phyloP scores from a whole-genome alignment of 805 yeast genomes.

The Saturnispora diversa region DNA sequence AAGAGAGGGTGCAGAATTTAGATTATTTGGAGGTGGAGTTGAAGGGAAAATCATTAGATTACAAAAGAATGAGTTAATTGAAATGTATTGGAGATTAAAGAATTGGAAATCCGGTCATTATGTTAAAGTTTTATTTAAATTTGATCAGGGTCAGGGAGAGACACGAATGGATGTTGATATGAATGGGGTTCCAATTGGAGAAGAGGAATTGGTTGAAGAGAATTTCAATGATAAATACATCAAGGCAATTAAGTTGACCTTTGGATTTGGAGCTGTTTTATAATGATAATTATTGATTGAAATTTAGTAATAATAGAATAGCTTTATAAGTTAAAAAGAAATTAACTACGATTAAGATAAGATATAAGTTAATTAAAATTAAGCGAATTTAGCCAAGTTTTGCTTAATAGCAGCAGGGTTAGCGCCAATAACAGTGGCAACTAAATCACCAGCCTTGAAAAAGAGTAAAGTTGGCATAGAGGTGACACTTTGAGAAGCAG shows the following conservation, averaged over 20 bases:
- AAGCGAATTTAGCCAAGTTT: conserved; percentile 33
- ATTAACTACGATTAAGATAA: too few species aligned
- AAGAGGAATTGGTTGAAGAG: conserved; percentile 76
- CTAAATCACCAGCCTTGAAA: conserved; percentile 75
- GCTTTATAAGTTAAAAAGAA: not conserved
- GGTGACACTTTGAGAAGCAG: conserved; percentile 52
- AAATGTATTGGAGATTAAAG: conserved; percentile 76
- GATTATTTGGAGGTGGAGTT: conserved; percentile 82
- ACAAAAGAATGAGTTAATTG: conserved; percentile 50
- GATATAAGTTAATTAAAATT: too few species aligned
- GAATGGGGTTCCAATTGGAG: conserved; percentile 90
- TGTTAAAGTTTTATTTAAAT: conserved; percentile 57
- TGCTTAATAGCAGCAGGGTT: conserved; percentile 78
- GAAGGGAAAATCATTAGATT: conserved; percentile 59
- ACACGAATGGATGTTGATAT: conserved; percentile 69
- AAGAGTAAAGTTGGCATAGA: conserved; percentile 60
- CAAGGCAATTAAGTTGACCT: conserved; percentile 79
- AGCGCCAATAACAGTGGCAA: conserved; percentile 81
- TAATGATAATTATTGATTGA: too few species aligned
- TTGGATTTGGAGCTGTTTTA: conserved; percentile 92
- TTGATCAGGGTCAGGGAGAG: conserved; percentile 76
- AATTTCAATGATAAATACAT: conserved; percentile 89
- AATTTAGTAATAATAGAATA: not conserved
- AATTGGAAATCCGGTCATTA: conserved; percentile 85
- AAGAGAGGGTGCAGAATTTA: conserved; percentile 53